Conservation (phyloP, 371 early-diverging fungal species). For the Syncephalastrum racemosum region DNA sequence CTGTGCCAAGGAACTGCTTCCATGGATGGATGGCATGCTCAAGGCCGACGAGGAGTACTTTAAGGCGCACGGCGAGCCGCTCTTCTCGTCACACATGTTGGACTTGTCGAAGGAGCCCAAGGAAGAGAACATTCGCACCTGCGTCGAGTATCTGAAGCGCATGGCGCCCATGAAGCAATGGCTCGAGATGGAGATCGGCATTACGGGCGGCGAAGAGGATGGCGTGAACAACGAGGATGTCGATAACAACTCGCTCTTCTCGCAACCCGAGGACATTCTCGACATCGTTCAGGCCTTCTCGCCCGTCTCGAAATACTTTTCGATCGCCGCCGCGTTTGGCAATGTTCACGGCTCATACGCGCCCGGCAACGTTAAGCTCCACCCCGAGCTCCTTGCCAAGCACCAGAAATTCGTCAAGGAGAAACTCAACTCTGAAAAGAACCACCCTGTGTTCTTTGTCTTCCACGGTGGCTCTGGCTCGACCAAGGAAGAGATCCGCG, state of each 20-base stretch:
- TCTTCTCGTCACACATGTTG: slow-evolving; percentile 95
- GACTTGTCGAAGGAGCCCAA: slow-evolving; percentile 88
- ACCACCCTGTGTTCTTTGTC: slow-evolving; percentile 87
- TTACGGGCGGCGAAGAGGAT: slow-evolving; percentile 92
- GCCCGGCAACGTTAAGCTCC: slow-evolving; percentile 89
- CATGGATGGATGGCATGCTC: slow-evolving; percentile 93
- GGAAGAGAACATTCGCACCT: slow-evolving; percentile 85
- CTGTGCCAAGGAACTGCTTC: slow-evolving; percentile 91
- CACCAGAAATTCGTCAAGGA: slow-evolving; percentile 80
- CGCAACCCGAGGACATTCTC: slow-evolving; percentile 91
- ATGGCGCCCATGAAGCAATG: slow-evolving; percentile 81
- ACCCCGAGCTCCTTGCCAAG: slow-evolving; percentile 85
- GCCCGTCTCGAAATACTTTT: slow-evolving; percentile 76
- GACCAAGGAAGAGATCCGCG: slow-evolving; percentile 75
- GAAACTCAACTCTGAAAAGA: slow-evolving; percentile 50
- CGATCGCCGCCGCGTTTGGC: slow-evolving; percentile 87
- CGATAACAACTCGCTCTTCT: slow-evolving; percentile 83
- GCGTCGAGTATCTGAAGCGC: slow-evolving; percentile 83
- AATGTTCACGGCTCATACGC: slow-evolving; percentile 94
- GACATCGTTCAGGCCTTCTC: slow-evolving; percentile 83
- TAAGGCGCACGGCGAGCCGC: slow-evolving; percentile 84
- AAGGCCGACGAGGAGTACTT: slow-evolving; percentile 88
- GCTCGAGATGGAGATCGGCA: slow-evolving; percentile 94
- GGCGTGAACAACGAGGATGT: slow-evolving; percentile 90
- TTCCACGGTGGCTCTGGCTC: slow-evolving; percentile 96